Percentiles rank a stretch among this genome's conserved stretches.
These are phyloP conservation scores for Crithidia bombi DNA, from an alignment of 208 protist genomes.

Conservation along the genomic window DNA sequence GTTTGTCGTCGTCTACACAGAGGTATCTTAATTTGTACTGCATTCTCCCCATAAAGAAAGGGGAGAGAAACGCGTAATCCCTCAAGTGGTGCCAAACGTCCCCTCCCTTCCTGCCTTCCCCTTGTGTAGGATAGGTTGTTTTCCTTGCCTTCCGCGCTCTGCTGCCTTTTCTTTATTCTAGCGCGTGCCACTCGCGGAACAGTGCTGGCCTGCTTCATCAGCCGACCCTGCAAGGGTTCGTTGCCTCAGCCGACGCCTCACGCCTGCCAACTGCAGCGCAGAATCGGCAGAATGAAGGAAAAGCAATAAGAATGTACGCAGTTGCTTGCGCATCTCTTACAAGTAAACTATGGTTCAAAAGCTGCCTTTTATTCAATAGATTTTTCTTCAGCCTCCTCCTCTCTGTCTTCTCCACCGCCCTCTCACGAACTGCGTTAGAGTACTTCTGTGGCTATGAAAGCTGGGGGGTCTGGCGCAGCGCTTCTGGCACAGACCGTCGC, in stretches of 20 bases:
- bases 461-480: constrained; percentile 42
- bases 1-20: constrained; percentile 12
- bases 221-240: too few species aligned
- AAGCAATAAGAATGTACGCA: neutral
- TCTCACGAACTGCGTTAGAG: neutral
- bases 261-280: too few species aligned
- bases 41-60: neutral
- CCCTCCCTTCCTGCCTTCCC: too few species aligned
- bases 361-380: neutral
- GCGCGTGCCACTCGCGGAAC: too few species aligned
- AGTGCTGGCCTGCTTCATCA: too few species aligned
- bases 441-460: constrained; percentile 38
- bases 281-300: too few species aligned
- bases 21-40: neutral
- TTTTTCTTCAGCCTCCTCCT: neutral
- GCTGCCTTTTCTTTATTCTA: too few species aligned
- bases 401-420: neutral
- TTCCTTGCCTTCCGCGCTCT: neutral
- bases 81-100: too few species aligned
- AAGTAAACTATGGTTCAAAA: neutral
- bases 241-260: too few species aligned
- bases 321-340: neutral
- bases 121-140: neutral
- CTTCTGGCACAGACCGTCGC: constrained; percentile 58
- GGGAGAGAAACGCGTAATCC: neutral